Percentiles rank a stretch among this genome's conserved stretches.
Conservation (phyloP, 1,139 yeast species). For the Yamadazyma aaseri region DNA sequence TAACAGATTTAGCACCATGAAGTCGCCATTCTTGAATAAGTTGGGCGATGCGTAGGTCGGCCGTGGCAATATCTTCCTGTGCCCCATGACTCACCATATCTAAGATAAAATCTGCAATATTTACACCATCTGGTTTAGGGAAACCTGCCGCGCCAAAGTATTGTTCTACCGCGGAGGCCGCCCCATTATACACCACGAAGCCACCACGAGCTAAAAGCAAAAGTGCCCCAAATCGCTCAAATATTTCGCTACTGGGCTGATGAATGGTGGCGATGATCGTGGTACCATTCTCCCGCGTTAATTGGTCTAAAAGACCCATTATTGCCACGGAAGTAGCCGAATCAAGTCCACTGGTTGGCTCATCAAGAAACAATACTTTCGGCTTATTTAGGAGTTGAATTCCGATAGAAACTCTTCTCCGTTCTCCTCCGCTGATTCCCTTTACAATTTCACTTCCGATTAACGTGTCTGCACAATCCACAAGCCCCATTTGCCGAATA, state of each 20-base stretch:
- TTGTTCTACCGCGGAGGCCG: slow-evolving; percentile 35
- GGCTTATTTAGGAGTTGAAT: slow-evolving; percentile 73
- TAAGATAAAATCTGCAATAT: slow-evolving; percentile 70
- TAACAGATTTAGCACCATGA: background rate
- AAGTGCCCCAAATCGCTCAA: slow-evolving; percentile 62
- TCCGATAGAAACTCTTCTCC: slow-evolving; percentile 79
- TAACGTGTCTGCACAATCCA: slow-evolving; percentile 74
- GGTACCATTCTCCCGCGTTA: slow-evolving; percentile 58
- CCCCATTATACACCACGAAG: slow-evolving; percentile 61
- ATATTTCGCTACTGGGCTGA: slow-evolving; percentile 74
- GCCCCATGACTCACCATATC: slow-evolving; percentile 61
- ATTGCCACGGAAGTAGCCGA: slow-evolving; percentile 74
- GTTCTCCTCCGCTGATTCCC: slow-evolving; percentile 87
- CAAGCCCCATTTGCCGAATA: slow-evolving; percentile 65
- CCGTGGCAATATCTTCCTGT: slow-evolving; percentile 29
- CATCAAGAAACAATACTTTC: slow-evolving; percentile 71
- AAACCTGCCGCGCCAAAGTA: slow-evolving; percentile 49
- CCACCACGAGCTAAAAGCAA: slow-evolving; percentile 75
- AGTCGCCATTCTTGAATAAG: slow-evolving; percentile 40
- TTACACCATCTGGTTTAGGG: slow-evolving; percentile 56
- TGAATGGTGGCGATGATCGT: slow-evolving; percentile 80
- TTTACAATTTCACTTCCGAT: slow-evolving; percentile 72
- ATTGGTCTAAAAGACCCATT: slow-evolving; percentile 53
- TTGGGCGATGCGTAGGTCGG: slow-evolving; percentile 29
- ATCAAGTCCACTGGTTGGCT: slow-evolving; percentile 88